Evolutionary conservation across 2,329 filamentous ascomycete genomes (phyloP), one percentile per base, ranked within the genome.

Genomic region (Sodiomyces alkalinus): DNA sequence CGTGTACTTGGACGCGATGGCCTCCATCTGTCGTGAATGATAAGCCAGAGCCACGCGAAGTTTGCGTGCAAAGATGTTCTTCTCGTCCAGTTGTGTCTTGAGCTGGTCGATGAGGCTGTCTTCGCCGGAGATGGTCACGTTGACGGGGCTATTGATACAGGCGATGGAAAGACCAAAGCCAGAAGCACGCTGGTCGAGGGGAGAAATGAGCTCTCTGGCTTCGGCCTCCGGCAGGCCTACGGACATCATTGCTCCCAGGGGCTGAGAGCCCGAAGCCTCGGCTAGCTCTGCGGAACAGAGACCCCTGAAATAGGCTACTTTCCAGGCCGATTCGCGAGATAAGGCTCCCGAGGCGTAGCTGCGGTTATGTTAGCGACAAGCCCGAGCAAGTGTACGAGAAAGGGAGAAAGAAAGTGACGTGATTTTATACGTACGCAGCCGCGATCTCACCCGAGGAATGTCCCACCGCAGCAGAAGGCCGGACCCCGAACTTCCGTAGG

Each of bases 101-200:
- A 68, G 41, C 35, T 55, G 47, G 7, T 58, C 53, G 2, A 70
- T 46, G 3, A 52, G 55, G 0, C 43, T 39, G 15, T 53, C 49
- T 24, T 64, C 57, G 8, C 65, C 65, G 0, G 64, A 67, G 0
- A 68, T 51, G 0, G 66, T 70, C 7, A 63, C 42, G 10, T 56
- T 67, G 2, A 48, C 47, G 1, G 64, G 63, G 13, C 61, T 13
- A 4, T 22, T 12, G 21, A 13, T 13, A 13, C 7, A 4, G n/a
- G 6, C 15, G 21, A 13, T 22, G 21, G n/a, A 4, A 22, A 9
- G 21, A 4, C 7, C 9, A 13, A 5, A 7, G 21, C 21, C 21
- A 13, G 21, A 22, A 13, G n/a, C 9, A 13, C 5, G 11, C 6
- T 13, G 4, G 6, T 13, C n/a, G n/a, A n/a, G n/a, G n/a, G n/a